Percentiles rank a stretch among this genome's conserved stretches.
These are phyloP conservation scores for Penicillium sp. DNA, from an alignment of 2,329 filamentous ascomycete genomes.

Conservation along the genomic window DNA sequence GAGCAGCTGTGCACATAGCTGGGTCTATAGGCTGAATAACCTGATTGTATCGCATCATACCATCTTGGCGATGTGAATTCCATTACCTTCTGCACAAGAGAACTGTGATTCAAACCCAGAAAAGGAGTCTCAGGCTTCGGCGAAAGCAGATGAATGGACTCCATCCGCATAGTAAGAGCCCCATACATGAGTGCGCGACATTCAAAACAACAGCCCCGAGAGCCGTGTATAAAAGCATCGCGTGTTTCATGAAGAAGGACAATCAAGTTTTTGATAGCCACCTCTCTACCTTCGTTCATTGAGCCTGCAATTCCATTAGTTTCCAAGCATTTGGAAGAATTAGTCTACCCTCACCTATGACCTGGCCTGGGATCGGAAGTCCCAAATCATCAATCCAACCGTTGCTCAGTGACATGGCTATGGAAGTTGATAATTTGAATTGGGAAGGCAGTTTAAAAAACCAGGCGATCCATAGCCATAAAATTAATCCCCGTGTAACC, in stretches of 20 bases:
- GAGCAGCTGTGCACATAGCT: no score
- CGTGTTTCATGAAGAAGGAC: slow-evolving; percentile 8
- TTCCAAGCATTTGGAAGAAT: neutral
- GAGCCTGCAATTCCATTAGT: slow-evolving; percentile 11
- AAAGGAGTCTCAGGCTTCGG: slow-evolving; percentile 18
- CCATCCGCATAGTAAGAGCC: slow-evolving; percentile 14
- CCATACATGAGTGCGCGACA: slow-evolving; percentile 28
- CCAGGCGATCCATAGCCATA: slow-evolving; percentile 18
- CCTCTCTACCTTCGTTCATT: slow-evolving; percentile 16
- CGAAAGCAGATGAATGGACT: slow-evolving; percentile 11
- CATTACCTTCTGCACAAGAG: neutral
- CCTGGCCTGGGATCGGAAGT: slow-evolving; percentile 18
- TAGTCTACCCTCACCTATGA: slow-evolving; percentile 14
- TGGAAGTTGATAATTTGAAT: slow-evolving; percentile 18
- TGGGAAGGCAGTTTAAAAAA: slow-evolving; percentile 15
- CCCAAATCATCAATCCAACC: slow-evolving; percentile 14
- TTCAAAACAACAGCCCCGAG: slow-evolving; percentile 21
- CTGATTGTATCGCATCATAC: neutral
- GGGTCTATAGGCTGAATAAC: no score
- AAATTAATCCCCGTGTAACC: slow-evolving; percentile 5
- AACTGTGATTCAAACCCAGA: neutral
- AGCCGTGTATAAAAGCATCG: slow-evolving; percentile 6
- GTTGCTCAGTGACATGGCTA: slow-evolving; percentile 15
- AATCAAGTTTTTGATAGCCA: slow-evolving; percentile 12
- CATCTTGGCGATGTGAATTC: neutral